phyloP scores from a whole-genome alignment of 805 yeast genomes.

The fission yeast (Schizosaccharomyces pombe) region ASM294v3 CU329670.1:1674001-1674500 shows the following conservation, averaged over 20 bases:
- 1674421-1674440: constrained; percentile 86
- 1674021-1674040: constrained; percentile 59
- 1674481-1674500: constrained; percentile 47
- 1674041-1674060: constrained; percentile 95
- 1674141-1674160: constrained; percentile 32
- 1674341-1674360: not conserved
- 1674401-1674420: constrained; percentile 50
- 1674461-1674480: constrained; percentile 53
- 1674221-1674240: constrained; percentile 64
- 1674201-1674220: constrained; percentile 36
- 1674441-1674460: constrained; percentile 52
- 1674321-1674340: not conserved
- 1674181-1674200: constrained; percentile 32
- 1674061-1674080: constrained; percentile 50
- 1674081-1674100: constrained; percentile 83
- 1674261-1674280: not conserved
- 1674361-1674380: constrained; percentile 11
- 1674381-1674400: constrained; percentile 19
- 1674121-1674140: constrained; percentile 78
- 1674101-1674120: constrained; percentile 46
- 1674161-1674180: constrained; percentile 56
- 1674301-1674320: not conserved
- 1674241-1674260: constrained; percentile 89
- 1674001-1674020: constrained; percentile 59
- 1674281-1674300: not conserved